Conservation (phyloP, 495 filamentous ascomycete genomes). For the Saxophila tyrrhenica region DNA sequence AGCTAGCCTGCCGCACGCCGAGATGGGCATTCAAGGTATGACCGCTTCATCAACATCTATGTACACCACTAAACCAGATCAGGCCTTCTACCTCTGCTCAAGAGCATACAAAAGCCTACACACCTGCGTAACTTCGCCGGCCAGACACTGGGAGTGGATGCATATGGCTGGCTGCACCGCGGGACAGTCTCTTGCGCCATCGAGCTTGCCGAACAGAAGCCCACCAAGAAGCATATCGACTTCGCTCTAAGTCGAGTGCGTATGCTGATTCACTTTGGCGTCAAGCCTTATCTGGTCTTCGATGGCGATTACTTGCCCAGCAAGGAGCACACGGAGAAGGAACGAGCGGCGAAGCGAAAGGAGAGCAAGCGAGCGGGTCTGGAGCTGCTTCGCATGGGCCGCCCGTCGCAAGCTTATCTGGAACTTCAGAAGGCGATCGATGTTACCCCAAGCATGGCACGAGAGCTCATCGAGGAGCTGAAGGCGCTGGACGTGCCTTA, state of each 20-base stretch:
- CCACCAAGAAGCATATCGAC: constrained; percentile 81
- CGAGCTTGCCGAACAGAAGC: constrained; percentile 78
- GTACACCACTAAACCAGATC: constrained; percentile 1
- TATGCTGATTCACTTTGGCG: constrained; percentile 87
- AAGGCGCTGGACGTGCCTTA: constrained; percentile 70
- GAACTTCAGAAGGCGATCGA: constrained; percentile 95
- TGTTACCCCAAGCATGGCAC: constrained; percentile 91
- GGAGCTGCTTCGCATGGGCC: constrained; percentile 69
- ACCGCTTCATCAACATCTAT: background rate
- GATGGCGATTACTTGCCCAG: constrained; percentile 93
- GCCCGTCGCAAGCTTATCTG: constrained; percentile 64
- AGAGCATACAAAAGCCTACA: constrained; percentile 85
- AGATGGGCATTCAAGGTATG: constrained; percentile 66
- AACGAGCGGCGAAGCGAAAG: constrained; percentile 56
- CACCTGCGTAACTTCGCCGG: constrained; percentile 79
- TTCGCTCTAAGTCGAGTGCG: constrained; percentile 81
- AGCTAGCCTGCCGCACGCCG: no score
- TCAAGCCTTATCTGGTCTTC: constrained; percentile 87
- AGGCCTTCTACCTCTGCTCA: constrained; percentile 86
- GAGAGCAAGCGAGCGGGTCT: constrained; percentile 62
- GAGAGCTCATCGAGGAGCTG: constrained; percentile 80
- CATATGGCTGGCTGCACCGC: constrained; percentile 96
- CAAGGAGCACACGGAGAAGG: constrained; percentile 82
- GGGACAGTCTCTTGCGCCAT: constrained; percentile 84
- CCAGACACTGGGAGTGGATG: constrained; percentile 84